Evolutionary conservation across 371 early-diverging fungal genomes (phyloP), one percentile per base, ranked within the genome.

Genomic region (Dinochytrium kinnereticum): DNA sequence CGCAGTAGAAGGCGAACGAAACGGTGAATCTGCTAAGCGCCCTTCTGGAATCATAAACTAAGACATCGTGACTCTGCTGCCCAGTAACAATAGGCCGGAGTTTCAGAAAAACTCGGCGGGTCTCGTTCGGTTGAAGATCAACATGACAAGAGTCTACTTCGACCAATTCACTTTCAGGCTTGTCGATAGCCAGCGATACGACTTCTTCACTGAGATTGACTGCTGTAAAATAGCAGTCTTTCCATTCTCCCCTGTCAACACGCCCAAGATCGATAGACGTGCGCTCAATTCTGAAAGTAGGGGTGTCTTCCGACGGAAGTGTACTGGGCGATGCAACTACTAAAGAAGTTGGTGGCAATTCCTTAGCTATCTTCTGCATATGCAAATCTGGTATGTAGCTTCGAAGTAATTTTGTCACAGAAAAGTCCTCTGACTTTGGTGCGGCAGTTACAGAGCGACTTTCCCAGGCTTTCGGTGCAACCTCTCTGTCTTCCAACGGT

Each of bases 71-170:
- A 30, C 75, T 66, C 44, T 91, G 90, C 38, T 82, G 87, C 2
- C 93, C 93, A 2, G 85, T 78, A 0, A 68, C 59, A 2, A 68
- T 73, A 0, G 92, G 88, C 0, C 61, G n/a, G 36, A 91, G 82
- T 2, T 81, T 79, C 71, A 92, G 86, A 37, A 85, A 86, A n/a
- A 95, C 78, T 51, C 89, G 82, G 15, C 86, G 83, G 0, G 84
- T 87, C 73, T 91, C 91, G 10, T 80, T 73, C 2, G 92, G 87
- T 26, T 55, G 21, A 5, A 61, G 61, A 13, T 51, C 53, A 3
- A 75, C 19, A 38, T 36, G n/a, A 10, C 33, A 3, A 3, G 7
- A 13, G 21, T 73, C 74, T 69, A 55, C 69, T 26, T 38, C 36
- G 17, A 28, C 21, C 2, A 71, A 13, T 37, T 34, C 65, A 2